A percentile compares a stretch with the other conserved stretches of the same genome.
Evolutionary conservation across 169 alveolate genomes (phyloP).

Genomic region (Plasmodium chabaudi): DNA sequence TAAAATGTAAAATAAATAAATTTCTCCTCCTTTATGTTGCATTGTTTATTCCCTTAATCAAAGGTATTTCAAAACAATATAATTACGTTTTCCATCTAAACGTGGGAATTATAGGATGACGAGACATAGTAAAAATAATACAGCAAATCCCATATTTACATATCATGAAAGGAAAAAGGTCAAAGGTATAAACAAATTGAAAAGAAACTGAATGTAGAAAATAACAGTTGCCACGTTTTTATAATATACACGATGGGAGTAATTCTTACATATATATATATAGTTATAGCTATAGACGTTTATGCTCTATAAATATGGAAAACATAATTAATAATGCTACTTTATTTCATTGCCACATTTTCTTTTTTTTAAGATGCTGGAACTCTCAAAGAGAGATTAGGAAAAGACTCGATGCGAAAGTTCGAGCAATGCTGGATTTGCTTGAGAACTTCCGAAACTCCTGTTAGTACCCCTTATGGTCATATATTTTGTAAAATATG

Average conservation of each 20-base stretch:
- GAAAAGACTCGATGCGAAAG: slow-evolving; percentile 91
- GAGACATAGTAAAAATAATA: slow-evolving; percentile 93
- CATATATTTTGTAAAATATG: slow-evolving; percentile 94
- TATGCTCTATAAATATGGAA: not conserved
- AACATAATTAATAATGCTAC: not conserved
- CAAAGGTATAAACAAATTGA: slow-evolving; percentile 72
- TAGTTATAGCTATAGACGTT: not conserved
- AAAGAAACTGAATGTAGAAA: not conserved
- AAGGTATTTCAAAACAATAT: no score
- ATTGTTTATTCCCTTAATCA: no score
- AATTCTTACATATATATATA: no score
- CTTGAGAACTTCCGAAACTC: slow-evolving; percentile 88
- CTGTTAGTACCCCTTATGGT: slow-evolving; percentile 93
- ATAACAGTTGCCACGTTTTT: no score
- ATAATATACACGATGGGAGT: no score
- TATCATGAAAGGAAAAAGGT: slow-evolving; percentile 92
- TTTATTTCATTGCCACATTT: not conserved
- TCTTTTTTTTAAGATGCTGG: slow-evolving; percentile 84
- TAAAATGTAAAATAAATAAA: no score
- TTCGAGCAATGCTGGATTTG: slow-evolving; percentile 95
- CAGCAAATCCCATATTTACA: slow-evolving; percentile 92
- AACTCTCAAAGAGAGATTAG: slow-evolving; percentile 90
- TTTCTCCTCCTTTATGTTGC: no score
- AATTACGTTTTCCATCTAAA: no score
- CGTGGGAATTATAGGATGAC: slow-evolving; percentile 83